Base-by-base conservation (phyloP, 1,284 basidiomycete species). In the Ceratorhiza oryzae-sativae region DNA sequence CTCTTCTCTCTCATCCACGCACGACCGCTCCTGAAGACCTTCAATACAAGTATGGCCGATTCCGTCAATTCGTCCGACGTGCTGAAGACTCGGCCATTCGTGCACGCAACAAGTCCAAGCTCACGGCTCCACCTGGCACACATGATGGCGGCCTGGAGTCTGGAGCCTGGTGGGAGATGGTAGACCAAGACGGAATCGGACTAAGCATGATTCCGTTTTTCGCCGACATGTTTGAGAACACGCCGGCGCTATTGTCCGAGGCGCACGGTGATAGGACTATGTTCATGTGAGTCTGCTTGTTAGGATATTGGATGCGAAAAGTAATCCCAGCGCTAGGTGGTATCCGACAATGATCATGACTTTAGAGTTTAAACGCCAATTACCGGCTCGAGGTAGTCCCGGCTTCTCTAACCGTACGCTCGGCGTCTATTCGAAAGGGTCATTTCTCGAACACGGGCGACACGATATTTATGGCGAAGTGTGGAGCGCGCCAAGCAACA, bases 271-370 rank as follows among this genome's bases (percentile, higher is more conserved):
- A 53, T 20, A 68, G 53, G 34, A 41, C 41, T 12, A 62, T 53
- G 30, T 30, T n/a, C n/a, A 27, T 36, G 39, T 32, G 30, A 20
- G 55, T 20, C 10, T 12, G 12, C 13, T 30, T 32, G 27, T 6
- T 48, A 4, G 23, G 18, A 39, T 10, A 9, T 58, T 39, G 34
- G n/a, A 23, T 39, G 6, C 10, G 18, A 13, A 15, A n/a, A 9
- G 1, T 13, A 13, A 36, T 10, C 18, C n/a, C 6, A 23, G 27
- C 51, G 39, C 18, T 70, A 88, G 86, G 53, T 89, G 88, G 88
- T 86, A 81, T 75, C 87, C 88, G 3, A 90, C 88, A 0, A 82
- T 89, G 78, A 81, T 83, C 0, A 80, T 89, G 75, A 81, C 84
- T 15, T 42, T 71, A 13, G 67, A 71, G 30, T 71, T 71, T n/a